Evolutionary conservation across 345 rosid species (phyloP).

Genomic region (Sisymbrium altissimum): DNA sequence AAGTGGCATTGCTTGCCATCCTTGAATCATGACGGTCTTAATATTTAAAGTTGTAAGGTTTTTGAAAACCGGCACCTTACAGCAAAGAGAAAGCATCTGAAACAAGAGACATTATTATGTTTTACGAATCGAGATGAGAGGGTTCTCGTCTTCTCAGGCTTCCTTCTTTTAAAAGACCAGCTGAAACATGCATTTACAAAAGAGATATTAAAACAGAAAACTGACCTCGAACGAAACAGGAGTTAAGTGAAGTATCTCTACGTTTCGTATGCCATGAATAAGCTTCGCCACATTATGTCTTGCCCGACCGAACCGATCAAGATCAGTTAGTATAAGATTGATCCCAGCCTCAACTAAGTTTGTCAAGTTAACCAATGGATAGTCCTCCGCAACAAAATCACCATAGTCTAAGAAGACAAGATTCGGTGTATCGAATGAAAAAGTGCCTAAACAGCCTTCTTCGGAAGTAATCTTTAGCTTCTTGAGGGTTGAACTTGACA

Average conservation of each 20-base stretch:
- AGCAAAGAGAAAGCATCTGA: constrained; percentile 19
- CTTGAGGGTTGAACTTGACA: constrained; percentile 22
- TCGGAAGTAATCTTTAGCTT: neutral
- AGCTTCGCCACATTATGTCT: constrained; percentile 3
- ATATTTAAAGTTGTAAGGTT: neutral
- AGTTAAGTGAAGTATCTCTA: neutral
- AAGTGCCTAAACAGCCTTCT: constrained; percentile 2
- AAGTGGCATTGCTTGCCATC: constrained; percentile 32
- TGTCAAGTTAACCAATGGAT: constrained; percentile 6
- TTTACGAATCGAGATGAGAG: neutral
- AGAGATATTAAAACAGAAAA: neutral
- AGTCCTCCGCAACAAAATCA: constrained; percentile 15
- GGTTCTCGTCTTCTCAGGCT: too few species aligned
- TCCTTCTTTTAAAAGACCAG: neutral
- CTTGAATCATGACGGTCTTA: neutral
- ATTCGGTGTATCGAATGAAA: constrained; percentile 22
- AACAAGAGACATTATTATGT: neutral
- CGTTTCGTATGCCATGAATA: constrained; percentile 10
- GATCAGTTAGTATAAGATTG: neutral
- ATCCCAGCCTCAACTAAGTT: constrained; percentile 9
- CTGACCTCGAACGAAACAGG: constrained; percentile 12
- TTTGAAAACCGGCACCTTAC: neutral
- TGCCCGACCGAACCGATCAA: neutral
- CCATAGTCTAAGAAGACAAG: constrained; percentile 9
- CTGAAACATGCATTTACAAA: neutral